Evolutionary conservation across 2,329 filamentous ascomycete genomes (phyloP).

Genomic region (Cytospora chrysosperma): DNA sequence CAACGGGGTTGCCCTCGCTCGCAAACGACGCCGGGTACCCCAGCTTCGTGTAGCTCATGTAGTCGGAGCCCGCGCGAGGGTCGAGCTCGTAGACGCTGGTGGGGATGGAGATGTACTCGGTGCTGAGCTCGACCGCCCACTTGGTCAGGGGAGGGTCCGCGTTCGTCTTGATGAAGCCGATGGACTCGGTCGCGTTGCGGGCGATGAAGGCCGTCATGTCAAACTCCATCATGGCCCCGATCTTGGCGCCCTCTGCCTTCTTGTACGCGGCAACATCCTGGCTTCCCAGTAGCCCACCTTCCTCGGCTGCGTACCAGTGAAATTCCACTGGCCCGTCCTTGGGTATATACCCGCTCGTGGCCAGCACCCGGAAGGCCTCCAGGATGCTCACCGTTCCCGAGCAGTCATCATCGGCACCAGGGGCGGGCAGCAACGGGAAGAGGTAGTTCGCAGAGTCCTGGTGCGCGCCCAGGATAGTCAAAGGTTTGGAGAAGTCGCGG

Average conservation of each 20-base stretch:
- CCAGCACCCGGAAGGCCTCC: conserved; percentile 67
- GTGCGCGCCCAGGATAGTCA: conserved; percentile 64
- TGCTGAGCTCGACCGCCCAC: conserved; percentile 36
- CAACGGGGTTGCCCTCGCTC: conserved; percentile 38
- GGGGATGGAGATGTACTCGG: conserved; percentile 39
- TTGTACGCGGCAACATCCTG: conserved; percentile 70
- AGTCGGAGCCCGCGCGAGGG: conserved; percentile 39
- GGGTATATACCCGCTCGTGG: conserved; percentile 41
- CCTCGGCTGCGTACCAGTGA: conserved; percentile 83
- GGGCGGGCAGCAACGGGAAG: conserved; percentile 66
- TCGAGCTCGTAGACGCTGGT: conserved; percentile 35
- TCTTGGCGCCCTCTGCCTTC: conserved; percentile 56
- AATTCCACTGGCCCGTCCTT: conserved; percentile 59
- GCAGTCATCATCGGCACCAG: conserved; percentile 72
- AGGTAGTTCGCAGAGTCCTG: conserved; percentile 75
- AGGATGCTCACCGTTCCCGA: conserved; percentile 72
- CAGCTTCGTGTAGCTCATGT: conserved; percentile 41
- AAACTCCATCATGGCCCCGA: conserved; percentile 72
- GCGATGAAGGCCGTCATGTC: conserved; percentile 42
- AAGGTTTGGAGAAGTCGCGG: conserved; percentile 33
- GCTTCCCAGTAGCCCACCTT: conserved; percentile 74
- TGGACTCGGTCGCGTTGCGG: conserved; percentile 39
- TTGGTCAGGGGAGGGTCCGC: conserved; percentile 38
- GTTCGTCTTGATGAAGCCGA: conserved; percentile 40
- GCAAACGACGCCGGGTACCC: conserved; percentile 41